phyloP scores from a whole-genome alignment of 2,329 filamentous ascomycete genomes.

The Aspergillus tanneri region DNA sequence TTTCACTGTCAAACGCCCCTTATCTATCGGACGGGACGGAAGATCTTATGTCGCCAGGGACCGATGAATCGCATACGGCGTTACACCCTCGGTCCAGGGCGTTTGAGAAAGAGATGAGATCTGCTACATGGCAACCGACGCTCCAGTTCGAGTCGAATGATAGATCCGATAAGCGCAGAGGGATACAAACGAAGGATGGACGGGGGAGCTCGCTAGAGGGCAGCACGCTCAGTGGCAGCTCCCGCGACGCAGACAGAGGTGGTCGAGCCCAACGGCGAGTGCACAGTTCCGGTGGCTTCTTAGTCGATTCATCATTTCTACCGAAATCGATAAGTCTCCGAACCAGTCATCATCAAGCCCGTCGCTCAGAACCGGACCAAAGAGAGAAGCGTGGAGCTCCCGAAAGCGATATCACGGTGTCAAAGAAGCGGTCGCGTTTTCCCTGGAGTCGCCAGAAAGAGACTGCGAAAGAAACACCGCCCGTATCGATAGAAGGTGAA shows the following conservation, averaged over 20 bases:
- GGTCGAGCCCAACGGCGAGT: constrained; percentile 26
- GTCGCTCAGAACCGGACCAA: constrained; percentile 29
- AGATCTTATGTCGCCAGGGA: constrained; percentile 26
- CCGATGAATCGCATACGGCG: constrained; percentile 15
- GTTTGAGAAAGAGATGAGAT: constrained; percentile 11
- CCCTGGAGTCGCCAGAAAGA: constrained; percentile 35
- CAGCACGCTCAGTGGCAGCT: constrained; percentile 38
- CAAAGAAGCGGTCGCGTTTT: constrained; percentile 39
- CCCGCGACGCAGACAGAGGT: constrained; percentile 34
- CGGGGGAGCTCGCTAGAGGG: constrained; percentile 35
- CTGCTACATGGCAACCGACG: not conserved
- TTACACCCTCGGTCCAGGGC: constrained; percentile 17
- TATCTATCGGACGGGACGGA: constrained; percentile 23
- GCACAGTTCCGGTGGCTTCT: constrained; percentile 42
- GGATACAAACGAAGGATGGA: constrained; percentile 28
- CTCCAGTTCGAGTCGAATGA: constrained; percentile 18
- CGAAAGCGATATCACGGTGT: constrained; percentile 28
- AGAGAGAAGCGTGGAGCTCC: constrained; percentile 44
- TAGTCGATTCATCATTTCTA: constrained; percentile 46
- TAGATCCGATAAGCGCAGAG: constrained; percentile 17
- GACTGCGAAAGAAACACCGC: constrained; percentile 31
- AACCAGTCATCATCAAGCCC: constrained; percentile 24
- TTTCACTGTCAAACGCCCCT: constrained; percentile 16
- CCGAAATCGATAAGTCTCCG: constrained; percentile 29
- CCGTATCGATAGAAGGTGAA: constrained; percentile 10